Evolutionary conservation across 2,329 filamentous ascomycete species (phyloP), one percentile per base, ranked within the genome.

Genomic region (Pseudocercospora eumusae): DNA sequence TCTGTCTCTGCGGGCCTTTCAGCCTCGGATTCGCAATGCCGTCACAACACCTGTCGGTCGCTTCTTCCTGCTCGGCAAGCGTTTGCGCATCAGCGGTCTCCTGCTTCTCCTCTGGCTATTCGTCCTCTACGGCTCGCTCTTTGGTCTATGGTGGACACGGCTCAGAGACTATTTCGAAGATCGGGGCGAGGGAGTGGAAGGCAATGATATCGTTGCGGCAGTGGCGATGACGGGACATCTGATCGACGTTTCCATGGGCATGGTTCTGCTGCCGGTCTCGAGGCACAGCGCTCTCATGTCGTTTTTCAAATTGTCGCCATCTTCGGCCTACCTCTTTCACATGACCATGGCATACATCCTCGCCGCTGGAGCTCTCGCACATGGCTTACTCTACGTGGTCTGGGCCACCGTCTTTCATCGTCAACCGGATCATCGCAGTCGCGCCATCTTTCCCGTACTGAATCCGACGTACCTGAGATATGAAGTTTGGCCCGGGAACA

Each of bases 401-500:
- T 65, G 63, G 63, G 54, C 56, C 5, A 40, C 57, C 8, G 15
- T 57, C 28, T 31, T 11, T 9, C 59, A 40, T 21, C 40, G 59
- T 28, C 56, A 55, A 15, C 9, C 47, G 20, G 23, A 28, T 20
- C 54, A 55, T 40, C 27, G 36, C n/a, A 62, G 62, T 47, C 56
- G 60, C 15, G 31, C 20, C 20, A 25, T 64, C 25, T 31, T 64
- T 11, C 63, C 63, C 4, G 28, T 65, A n/a, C 56, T 65, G 23
- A 65, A 65, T 56, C 63, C 63, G 15, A 65, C 64, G 2, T 66
- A 66, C 47, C 55, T 64, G 21, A 64, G 58, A 47, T 8, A 63
- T 15, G 62, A 66, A 55, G 60, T 60, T 6, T 66, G 64, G 64
- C 64, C 64, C 3, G 64, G 64, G 20, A 60, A 62, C 27, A 21